Percentiles rank a stretch among this genome's conserved stretches.
These are phyloP conservation scores for Leptographium radiaticola DNA, from an alignment of 2,329 filamentous ascomycete genomes.

Conservation along the genomic window DNA sequence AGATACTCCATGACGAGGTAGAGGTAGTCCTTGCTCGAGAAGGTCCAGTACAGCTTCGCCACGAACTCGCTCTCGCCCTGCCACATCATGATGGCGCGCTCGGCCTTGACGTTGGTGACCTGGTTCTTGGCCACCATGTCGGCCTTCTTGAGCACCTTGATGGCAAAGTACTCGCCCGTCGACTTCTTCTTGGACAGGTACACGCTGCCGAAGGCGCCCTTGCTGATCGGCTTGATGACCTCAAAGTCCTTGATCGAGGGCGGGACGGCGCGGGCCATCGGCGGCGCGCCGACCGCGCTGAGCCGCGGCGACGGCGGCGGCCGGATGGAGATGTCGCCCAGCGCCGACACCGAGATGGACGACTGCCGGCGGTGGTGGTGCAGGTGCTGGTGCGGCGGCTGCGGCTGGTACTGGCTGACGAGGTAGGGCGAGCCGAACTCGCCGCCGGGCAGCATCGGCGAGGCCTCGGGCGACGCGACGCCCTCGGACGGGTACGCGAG, in stretches of 20 bases:
- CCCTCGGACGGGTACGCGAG: constrained; percentile 46
- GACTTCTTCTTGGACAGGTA: constrained; percentile 98
- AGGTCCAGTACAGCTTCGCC: constrained; percentile 98
- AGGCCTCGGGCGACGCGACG: constrained; percentile 74
- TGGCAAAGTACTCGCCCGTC: constrained; percentile 95
- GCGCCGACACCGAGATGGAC: constrained; percentile 50
- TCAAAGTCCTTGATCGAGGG: constrained; percentile 99
- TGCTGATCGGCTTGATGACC: constrained; percentile 98
- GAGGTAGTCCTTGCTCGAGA: constrained; percentile 97
- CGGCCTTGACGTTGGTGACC: constrained; percentile 96
- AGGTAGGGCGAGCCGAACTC: constrained; percentile 68
- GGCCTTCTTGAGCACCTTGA: constrained; percentile 98
- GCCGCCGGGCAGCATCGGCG: constrained; percentile 70
- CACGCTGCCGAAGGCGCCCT: constrained; percentile 94
- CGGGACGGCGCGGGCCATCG: constrained; percentile 75
- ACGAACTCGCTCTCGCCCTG: constrained; percentile 98
- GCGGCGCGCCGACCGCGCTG: constrained; percentile 60
- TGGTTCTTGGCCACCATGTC: constrained; percentile 99
- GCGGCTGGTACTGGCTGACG: constrained; percentile 38
- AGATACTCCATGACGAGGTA: constrained; percentile 99
- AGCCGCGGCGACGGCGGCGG: constrained; percentile 71
- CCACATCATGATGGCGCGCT: constrained; percentile 99
- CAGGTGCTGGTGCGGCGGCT: constrained; percentile 37
- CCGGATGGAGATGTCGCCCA: constrained; percentile 40
- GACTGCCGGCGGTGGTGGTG: constrained; percentile 79